Evolutionary conservation across 805 yeast species (phyloP), one percentile per base, ranked within the genome.

Genomic region (Myxozyma neotropica): DNA sequence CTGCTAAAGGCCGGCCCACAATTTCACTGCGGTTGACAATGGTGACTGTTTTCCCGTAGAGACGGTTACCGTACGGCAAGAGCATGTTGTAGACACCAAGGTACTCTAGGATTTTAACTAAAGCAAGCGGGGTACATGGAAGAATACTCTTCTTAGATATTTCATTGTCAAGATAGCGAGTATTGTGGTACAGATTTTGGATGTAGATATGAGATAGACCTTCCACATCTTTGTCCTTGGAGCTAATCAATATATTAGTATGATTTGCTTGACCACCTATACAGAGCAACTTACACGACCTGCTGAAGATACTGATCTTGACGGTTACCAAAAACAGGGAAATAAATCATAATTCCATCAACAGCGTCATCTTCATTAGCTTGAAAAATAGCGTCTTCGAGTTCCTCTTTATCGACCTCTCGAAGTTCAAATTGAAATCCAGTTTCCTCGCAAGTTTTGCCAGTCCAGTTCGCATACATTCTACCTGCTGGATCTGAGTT

Each of bases 251-350:
- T 10, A 15, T 3, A 42, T 40, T 21, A 31, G 17, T 17, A 33
- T 7, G 21, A 38, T 38, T 13, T n/a, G 36, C 36, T 7, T 26
- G 13, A 15, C 29, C 17, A 36, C 40, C 31, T 13, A 12, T 7
- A 15, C 31, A 17, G 17, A 24, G 15, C 10, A 17, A 45, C 66
- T 26, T 62, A 63, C 19, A 94, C 92, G 62, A 91, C 88, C 75
- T 94, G 98, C 76, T 94, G 98, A 58, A 94, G 75, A 73, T 94
- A 94, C 74, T 89, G 96, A 74, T 94, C 99, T 75, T 94, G 98
- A 59, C 89, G 83, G 71, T 89, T 89, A 2, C 96, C 97, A 74
- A 89, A 94, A 1, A 94, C 98, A 0, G 99, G 99, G 81, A 93
- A 94, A 73, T 94, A 94, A 15, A 94, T 93, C 88, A 94, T 91